Base-by-base conservation (phyloP, 306 rosid species). In the Castanea sativa region DNA sequence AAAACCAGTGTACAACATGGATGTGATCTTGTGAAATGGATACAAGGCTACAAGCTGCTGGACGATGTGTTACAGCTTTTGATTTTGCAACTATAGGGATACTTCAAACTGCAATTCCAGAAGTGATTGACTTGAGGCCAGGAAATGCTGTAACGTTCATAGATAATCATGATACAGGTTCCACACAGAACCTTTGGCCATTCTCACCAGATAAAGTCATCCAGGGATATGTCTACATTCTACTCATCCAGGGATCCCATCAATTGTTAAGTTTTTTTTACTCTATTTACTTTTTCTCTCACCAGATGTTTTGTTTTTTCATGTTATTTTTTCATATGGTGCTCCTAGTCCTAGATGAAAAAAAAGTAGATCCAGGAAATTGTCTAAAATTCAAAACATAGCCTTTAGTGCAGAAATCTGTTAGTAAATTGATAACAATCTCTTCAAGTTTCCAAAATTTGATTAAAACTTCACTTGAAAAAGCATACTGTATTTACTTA, bases 41-140 rank as follows among this genome's bases (percentile, higher is more conserved):
- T 84, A 3, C 69, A 57, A 16, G 90, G 88, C 82, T 84, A 2
- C 69, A 57, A 16, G 80, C 63, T 57, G 83, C 85, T 3, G 88
- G 88, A 20, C 81, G 85, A 27, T 19, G 59, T 0, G 86, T 87
- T 18, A 70, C 63, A 3, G 85, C 88, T 5, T 84, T 84, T 79
- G 88, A 87, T 76, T 87, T 84, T 74, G 82, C 90, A 6, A 84
- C 88, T 1, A 79, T 82, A 56, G 85, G 81, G 72, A 63, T 81
- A 35, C 83, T 85, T 27, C 83, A 85, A 55, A 67, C 78, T 63
- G 81, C 85, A 32, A 78, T 70, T 7, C 82, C 89, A 10, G 89
- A 83, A 1, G 20, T 82, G 53, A 86, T 86, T 23, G 89, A 86
- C 27, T 38, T 86, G 15, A 86, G 77, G 55, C 86, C 84, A 13